Conservation (phyloP, 441 rosid species). For the Pelargonium citronellum region DNA sequence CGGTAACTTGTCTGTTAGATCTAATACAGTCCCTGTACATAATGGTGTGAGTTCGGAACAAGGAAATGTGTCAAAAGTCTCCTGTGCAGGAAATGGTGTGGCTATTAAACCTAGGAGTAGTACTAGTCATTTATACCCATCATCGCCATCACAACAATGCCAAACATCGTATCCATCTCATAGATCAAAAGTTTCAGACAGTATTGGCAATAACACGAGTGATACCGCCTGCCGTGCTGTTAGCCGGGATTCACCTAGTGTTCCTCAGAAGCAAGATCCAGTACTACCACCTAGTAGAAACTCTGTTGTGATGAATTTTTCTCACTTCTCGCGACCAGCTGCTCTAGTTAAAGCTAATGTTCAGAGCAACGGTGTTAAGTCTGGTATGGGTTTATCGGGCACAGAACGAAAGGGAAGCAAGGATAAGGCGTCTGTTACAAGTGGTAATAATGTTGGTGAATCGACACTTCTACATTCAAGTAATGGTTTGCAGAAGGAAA, state of each 20-base stretch:
- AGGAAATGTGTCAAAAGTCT: background rate
- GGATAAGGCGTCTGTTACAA: slow-evolving; percentile 21
- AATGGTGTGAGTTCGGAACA: slow-evolving; percentile 14
- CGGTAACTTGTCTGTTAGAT: slow-evolving; percentile 25
- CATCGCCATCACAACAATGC: slow-evolving; percentile 18
- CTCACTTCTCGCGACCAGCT: slow-evolving; percentile 67
- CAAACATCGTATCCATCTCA: slow-evolving; percentile 37
- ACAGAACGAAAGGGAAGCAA: background rate
- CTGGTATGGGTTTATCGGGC: slow-evolving; percentile 25
- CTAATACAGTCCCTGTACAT: slow-evolving; percentile 23
- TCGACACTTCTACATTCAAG: slow-evolving; percentile 14
- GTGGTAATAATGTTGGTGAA: slow-evolving; percentile 25
- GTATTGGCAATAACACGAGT: background rate
- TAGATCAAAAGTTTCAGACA: slow-evolving; percentile 29
- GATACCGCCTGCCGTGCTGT: background rate
- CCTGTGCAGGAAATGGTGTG: background rate
- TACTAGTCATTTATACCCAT: background rate
- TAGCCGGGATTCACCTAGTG: slow-evolving; percentile 23
- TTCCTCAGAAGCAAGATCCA: slow-evolving; percentile 36
- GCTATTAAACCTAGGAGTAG: background rate
- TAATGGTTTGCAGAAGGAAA: slow-evolving; percentile 28
- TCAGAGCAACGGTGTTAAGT: slow-evolving; percentile 27
- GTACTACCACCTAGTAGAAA: slow-evolving; percentile 24
- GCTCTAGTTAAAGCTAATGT: slow-evolving; percentile 42
- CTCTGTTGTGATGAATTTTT: slow-evolving; percentile 49